Evolutionary conservation across 257 asterid genomes (phyloP), one percentile per base, ranked within the genome.

Genomic region (Voacanga thouarsii): DNA sequence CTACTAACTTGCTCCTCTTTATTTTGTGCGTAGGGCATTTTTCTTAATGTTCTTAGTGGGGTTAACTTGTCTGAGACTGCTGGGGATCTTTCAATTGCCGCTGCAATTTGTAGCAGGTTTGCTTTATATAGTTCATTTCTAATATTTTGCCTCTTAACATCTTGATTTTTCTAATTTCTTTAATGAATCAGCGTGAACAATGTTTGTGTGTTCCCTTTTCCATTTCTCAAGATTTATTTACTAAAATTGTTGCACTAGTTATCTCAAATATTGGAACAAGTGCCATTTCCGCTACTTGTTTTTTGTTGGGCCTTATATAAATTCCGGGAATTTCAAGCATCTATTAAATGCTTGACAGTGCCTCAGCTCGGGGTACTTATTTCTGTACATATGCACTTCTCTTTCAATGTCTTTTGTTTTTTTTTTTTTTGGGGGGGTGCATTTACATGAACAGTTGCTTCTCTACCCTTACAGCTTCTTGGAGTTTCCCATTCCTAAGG

Each of bases 51-150:
- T 47, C 87, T 91, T 12, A 90, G 96, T 75, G 98, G 98, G 37
- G 73, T 84, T 79, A 85, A 53, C 74, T 84, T 94, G 75, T 84
- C 89, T 14, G 98, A 93, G 89, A 95, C 97, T 30, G 97, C 98
- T 75, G 98, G 97, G 37, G 99, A 95, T 87, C 92, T 93, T 72
- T 96, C 99, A 59, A 84, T 91, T 78, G 99, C 97, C 74, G 98
- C 99, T 30, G 97, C 99, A 81, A 90, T 95, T 79, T 95, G 99
- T 85, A 95, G 99, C 97, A 92, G 97, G 99, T 84, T 87, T 82
- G 90, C 19, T 75, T 59, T 76, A 71, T 50, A 66, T 53, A 39
- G 60, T 44, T 63, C 23, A 43, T 4, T 11, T 37, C 18, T 49
- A 24, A 43, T 45, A 60, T 37, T 12, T n/a, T 53, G 1, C 59